Evolutionary conservation across 805 yeast species (phyloP), one percentile per base, ranked within the genome.

Genomic region (Kodamaea laetipori): DNA sequence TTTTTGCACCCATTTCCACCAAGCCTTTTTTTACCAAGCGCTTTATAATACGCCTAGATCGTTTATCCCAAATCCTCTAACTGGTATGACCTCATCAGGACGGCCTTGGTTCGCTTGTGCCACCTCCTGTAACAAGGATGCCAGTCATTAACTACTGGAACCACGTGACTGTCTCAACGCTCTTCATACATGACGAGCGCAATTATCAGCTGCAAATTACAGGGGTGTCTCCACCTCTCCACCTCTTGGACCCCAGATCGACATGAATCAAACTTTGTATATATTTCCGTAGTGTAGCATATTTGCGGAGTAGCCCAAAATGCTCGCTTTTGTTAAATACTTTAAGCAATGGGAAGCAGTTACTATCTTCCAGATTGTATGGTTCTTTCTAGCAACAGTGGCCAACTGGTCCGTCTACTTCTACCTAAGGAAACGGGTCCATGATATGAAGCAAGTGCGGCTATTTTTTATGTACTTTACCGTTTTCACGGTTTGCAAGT

Each of bases 161-260:
- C n/a, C n/a, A n/a, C n/a, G n/a, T n/a, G n/a, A n/a, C n/a, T n/a
- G n/a, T n/a, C n/a, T 8, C 24, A 21, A 21, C 8, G 24, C 24
- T 21, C 24, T 8, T 8, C 24, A 21, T 21, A 21, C 8, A n/a
- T n/a, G n/a, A n/a, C n/a, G 24, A 21, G 17, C 38, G 19, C 17
- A 35, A 35, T 30, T 30, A 30, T 35, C 38, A 35, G 38, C 27
- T 35, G 38, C 38, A 19, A 35, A 35, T 7, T 35, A 23, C 27
- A 21, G 16, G 17, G 19, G 12, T 33, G 26, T 19, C 27, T 21
- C 28, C 27, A 21, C 38, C 17, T 21, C 18, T 13, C 24, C 37
- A 35, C 24, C 24, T 21, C 24, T 21, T 8, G 6, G 8, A 21
- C 24, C 24, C 24, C 8, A 8, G 24, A 21, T 21, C 24, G 8